Evolutionary conservation across 106 monocot genomes (phyloP).

Genomic region (Triglochin maritima): DNA sequence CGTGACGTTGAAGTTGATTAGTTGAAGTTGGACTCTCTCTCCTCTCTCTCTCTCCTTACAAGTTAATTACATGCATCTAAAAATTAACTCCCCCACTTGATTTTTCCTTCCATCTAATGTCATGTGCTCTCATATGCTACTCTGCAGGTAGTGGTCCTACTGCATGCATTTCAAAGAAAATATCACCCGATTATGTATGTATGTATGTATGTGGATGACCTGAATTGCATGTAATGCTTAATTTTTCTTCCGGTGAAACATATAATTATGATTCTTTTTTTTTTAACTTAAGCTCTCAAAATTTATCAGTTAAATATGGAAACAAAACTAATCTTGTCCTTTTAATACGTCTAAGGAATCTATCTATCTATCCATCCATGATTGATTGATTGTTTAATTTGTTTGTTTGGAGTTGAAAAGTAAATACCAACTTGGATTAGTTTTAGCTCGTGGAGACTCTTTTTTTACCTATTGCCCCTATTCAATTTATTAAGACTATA

Average conservation of each 20-base stretch:
- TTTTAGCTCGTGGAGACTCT: too few species aligned
- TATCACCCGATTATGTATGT: too few species aligned
- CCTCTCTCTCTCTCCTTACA: background rate
- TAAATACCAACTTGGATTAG: too few species aligned
- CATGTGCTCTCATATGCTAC: slow-evolving; percentile 3
- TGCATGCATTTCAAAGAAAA: background rate
- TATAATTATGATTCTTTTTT: background rate
- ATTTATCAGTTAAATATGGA: too few species aligned
- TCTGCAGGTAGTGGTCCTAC: background rate
- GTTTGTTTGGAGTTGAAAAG: too few species aligned
- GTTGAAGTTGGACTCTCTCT: background rate
- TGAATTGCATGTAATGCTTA: background rate
- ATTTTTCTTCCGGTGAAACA: background rate
- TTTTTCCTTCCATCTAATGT: background rate
- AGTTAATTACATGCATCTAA: background rate
- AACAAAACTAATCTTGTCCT: too few species aligned
- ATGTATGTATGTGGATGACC: too few species aligned
- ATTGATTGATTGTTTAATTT: too few species aligned
- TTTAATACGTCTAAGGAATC: too few species aligned
- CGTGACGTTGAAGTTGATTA: slow-evolving; percentile 11
- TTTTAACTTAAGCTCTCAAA: background rate
- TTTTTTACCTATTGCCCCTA: too few species aligned
- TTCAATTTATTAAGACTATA: too few species aligned
- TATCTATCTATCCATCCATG: too few species aligned
- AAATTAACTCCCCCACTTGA: background rate